Conservation (phyloP, 345 rosid genomes). For the Mangifera indica region DNA sequence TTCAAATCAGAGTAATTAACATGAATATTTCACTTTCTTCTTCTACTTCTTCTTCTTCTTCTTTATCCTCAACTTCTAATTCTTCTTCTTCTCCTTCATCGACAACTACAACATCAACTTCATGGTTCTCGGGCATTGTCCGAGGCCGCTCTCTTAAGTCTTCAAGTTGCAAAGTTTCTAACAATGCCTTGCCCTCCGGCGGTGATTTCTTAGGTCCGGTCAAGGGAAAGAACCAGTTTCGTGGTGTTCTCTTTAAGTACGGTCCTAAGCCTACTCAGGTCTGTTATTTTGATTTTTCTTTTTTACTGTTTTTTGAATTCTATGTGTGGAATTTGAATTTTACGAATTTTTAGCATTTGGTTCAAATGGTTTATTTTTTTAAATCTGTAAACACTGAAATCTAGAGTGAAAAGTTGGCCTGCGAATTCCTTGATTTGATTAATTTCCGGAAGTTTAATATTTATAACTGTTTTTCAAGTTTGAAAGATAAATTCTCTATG, state of each 20-base stretch:
- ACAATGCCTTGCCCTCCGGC: constrained; percentile 26
- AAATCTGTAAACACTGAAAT: not conserved
- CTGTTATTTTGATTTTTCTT: constrained; percentile 16
- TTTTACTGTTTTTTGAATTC: not conserved
- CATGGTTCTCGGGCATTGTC: constrained; percentile 78
- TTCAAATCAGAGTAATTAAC: not conserved
- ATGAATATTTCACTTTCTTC: constrained; percentile 32
- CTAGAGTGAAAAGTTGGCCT: not conserved
- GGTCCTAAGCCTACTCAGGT: constrained; percentile 91
- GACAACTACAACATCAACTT: constrained; percentile 15
- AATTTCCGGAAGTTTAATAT: not conserved
- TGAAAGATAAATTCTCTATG: not conserved
- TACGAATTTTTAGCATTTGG: not conserved
- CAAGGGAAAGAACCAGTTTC: constrained; percentile 87
- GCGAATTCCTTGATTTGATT: constrained; percentile 6
- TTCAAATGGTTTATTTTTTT: not conserved
- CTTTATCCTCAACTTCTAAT: constrained; percentile 1
- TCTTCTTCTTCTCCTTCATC: constrained; percentile 17
- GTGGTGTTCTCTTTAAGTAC: constrained; percentile 86
- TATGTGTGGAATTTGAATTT: not conserved
- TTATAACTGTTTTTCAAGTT: not conserved
- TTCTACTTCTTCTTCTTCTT: constrained; percentile 11
- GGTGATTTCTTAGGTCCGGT: constrained; percentile 52
- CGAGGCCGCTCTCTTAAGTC: constrained; percentile 61
- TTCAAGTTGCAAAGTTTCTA: constrained; percentile 35